These are phyloP conservation scores for Anisodus acutangulus DNA, from an alignment of 257 asterid genomes.

Conservation along the genomic window DNA sequence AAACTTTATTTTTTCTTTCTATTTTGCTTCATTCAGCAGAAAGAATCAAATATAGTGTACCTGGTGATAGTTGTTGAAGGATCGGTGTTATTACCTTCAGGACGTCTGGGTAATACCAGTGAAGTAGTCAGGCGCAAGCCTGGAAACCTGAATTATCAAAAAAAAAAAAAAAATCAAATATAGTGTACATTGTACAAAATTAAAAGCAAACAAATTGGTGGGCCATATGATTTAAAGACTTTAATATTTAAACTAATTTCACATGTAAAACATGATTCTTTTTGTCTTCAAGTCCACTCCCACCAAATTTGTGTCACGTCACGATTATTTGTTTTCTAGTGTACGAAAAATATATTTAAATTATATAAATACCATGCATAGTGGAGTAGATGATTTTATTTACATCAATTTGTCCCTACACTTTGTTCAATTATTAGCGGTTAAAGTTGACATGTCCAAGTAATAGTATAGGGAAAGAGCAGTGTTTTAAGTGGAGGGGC, in stretches of 20 bases:
- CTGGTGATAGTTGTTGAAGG: too few relatives aligned
- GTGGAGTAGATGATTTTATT: not conserved
- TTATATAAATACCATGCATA: not conserved
- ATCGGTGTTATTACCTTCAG: too few relatives aligned
- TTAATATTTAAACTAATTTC: not conserved
- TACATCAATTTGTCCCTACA: not conserved
- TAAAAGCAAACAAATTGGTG: not conserved
- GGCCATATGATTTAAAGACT: not conserved
- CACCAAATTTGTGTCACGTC: slow-evolving; percentile 14
- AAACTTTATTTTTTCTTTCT: not conserved
- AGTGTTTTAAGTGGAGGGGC: too few relatives aligned
- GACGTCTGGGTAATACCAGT: too few relatives aligned
- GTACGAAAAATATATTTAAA: not conserved
- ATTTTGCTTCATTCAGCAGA: not conserved
- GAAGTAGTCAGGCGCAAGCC: too few relatives aligned
- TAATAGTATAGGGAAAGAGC: not conserved
- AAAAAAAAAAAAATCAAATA: not conserved
- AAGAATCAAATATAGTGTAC: not conserved
- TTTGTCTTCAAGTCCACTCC: not conserved
- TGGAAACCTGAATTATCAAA: too few relatives aligned
- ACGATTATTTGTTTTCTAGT: not conserved
- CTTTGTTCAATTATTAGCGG: not conserved
- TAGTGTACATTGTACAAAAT: not conserved
- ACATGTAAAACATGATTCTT: not conserved
- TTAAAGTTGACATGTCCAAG: not conserved